phyloP scores from a whole-genome alignment of 2,329 filamentous ascomycete genomes.

The Podosphaera leucotricha region DNA sequence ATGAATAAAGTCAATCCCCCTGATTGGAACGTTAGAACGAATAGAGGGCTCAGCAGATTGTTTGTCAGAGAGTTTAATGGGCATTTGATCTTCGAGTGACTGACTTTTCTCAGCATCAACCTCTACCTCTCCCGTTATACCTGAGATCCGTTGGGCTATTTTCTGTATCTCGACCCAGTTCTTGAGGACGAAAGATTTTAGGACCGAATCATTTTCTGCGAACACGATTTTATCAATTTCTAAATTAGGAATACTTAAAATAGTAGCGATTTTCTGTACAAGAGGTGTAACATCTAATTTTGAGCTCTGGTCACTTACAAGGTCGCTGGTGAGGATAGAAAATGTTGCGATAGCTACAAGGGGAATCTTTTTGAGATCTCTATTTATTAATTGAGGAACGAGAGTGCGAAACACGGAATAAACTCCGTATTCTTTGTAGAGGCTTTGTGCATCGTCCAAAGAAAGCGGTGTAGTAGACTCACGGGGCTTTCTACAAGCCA shows the following conservation, averaged over 20 bases:
- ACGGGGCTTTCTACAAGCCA: conserved; percentile 8
- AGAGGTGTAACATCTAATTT: conserved; percentile 4
- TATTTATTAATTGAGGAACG: conserved; percentile 5
- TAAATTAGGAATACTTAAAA: conserved; percentile 4
- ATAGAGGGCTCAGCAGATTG: background rate
- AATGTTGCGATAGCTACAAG: conserved; percentile 12
- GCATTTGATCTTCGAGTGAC: background rate
- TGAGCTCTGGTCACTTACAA: background rate
- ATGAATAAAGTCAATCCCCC: background rate
- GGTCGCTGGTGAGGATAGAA: conserved; percentile 6
- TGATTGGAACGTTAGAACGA: background rate
- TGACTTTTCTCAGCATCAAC: background rate
- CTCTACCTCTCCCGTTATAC: background rate
- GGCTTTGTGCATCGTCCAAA: conserved; percentile 2
- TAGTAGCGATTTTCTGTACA: conserved; percentile 2
- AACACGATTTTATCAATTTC: conserved; percentile 1
- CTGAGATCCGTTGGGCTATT: background rate
- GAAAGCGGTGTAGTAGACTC: conserved; percentile 3
- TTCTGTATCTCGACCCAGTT: conserved; percentile 5
- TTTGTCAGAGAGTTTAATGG: no score
- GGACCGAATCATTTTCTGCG: background rate
- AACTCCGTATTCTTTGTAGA: conserved; percentile 4
- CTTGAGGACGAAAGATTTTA: conserved; percentile 6
- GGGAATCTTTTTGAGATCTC: conserved; percentile 5
- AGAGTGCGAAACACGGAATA: conserved; percentile 7